phyloP scores from a whole-genome alignment of 2,329 filamentous ascomycete species.

The Corniculantispora saksenae region DNA sequence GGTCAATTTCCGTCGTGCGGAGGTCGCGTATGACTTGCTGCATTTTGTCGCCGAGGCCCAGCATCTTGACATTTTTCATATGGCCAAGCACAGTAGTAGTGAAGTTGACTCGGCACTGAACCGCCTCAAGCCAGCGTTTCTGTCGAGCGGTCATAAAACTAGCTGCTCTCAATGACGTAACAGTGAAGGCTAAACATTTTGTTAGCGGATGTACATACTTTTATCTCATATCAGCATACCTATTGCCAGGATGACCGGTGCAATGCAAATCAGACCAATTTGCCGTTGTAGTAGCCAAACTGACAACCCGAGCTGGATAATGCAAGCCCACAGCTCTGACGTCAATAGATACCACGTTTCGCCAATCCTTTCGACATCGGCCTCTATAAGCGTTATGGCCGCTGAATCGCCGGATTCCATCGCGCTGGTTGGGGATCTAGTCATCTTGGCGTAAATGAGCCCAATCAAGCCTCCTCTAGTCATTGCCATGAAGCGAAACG shows the following conservation, averaged over 20 bases:
- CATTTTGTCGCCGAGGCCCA: constrained; percentile 8
- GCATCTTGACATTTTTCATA: constrained; percentile 18
- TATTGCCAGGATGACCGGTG: constrained; percentile 19
- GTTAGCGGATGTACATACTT: neutral
- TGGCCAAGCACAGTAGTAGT: constrained; percentile 11
- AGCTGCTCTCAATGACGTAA: neutral
- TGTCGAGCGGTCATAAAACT: constrained; percentile 13
- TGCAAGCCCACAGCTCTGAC: constrained; percentile 10
- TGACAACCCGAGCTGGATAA: constrained; percentile 18
- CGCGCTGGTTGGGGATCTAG: neutral
- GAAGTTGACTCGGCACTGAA: constrained; percentile 18
- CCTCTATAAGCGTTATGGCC: constrained; percentile 13
- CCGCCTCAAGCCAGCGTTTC: constrained; percentile 14
- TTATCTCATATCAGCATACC: neutral
- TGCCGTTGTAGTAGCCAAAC: constrained; percentile 21
- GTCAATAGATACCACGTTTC: constrained; percentile 14
- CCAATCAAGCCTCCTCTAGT: constrained; percentile 14
- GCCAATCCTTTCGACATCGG: constrained; percentile 17
- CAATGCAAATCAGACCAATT: constrained; percentile 20
- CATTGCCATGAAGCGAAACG: constrained; percentile 15
- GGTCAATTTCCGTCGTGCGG: constrained; percentile 1
- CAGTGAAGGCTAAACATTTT: neutral
- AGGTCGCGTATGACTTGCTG: neutral
- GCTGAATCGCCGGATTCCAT: constrained; percentile 1
- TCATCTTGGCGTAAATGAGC: constrained; percentile 11